Conservation (phyloP, 495 filamentous ascomycete species). For the Aspergillus cristatus region DNA sequence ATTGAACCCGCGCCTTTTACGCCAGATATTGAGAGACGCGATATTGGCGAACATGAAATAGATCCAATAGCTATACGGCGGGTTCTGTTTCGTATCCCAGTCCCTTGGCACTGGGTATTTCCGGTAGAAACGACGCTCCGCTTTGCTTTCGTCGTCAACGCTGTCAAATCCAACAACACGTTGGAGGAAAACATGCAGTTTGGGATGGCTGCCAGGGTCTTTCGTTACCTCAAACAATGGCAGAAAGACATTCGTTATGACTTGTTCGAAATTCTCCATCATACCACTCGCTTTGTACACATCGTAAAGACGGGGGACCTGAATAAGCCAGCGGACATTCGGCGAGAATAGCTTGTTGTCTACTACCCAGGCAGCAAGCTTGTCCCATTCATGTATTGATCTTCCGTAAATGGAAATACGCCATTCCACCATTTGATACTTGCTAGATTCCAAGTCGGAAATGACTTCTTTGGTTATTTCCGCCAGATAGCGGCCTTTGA, state of each 20-base stretch:
- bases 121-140: slow-evolving; percentile 78
- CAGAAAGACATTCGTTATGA: slow-evolving; percentile 86
- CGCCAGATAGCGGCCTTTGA: slow-evolving; percentile 88
- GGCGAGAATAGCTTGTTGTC: slow-evolving; percentile 97
- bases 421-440: slow-evolving; percentile 99
- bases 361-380: slow-evolving; percentile 94
- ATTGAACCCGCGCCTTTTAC: slow-evolving; percentile 87
- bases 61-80: slow-evolving; percentile 97
- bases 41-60: slow-evolving; percentile 96
- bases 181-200: slow-evolving; percentile 91
- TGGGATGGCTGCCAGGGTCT: slow-evolving; percentile 76
- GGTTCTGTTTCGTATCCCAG: slow-evolving; percentile 90
- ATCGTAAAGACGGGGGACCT: slow-evolving; percentile 89
- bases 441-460: slow-evolving; percentile 94
- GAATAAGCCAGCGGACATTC: slow-evolving; percentile 95
- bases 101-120: slow-evolving; percentile 86
- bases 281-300: slow-evolving; percentile 83
- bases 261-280: slow-evolving; percentile 83
- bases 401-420: slow-evolving; percentile 94
- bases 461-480: slow-evolving; percentile 98
- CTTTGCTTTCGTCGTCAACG: slow-evolving; percentile 97
- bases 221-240: slow-evolving; percentile 92
- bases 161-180: slow-evolving; percentile 94
- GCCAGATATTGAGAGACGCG: slow-evolving; percentile 82
- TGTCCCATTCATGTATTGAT: slow-evolving; percentile 92